phyloP scores from a whole-genome alignment of 1,139 yeast species.

The Sugiyamaella pinicola region DNA sequence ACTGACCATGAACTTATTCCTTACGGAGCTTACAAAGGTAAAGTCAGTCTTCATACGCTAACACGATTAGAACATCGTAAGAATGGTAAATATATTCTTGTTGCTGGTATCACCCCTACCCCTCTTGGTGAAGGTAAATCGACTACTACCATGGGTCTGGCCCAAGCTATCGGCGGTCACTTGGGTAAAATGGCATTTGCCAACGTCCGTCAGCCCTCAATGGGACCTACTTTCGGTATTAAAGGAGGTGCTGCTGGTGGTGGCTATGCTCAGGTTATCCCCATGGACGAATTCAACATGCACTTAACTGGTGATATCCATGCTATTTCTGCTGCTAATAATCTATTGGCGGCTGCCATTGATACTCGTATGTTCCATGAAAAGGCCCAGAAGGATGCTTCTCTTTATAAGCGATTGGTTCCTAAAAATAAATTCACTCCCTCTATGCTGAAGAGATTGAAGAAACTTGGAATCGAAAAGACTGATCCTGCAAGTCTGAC shows the following conservation, averaged over 20 bases:
- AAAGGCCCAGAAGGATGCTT: constrained; percentile 85
- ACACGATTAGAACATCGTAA: constrained; percentile 68
- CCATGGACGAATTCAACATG: constrained; percentile 99
- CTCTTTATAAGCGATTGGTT: constrained; percentile 82
- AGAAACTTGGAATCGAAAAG: constrained; percentile 77
- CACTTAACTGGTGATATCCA: constrained; percentile 98
- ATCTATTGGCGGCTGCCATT: constrained; percentile 93
- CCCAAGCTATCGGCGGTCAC: constrained; percentile 95
- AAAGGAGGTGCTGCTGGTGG: constrained; percentile 99
- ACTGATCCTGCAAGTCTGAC: constrained; percentile 66
- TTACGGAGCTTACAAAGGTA: constrained; percentile 90
- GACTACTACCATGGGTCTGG: constrained; percentile 94
- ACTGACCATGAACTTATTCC: constrained; percentile 83
- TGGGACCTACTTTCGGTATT: constrained; percentile 99
- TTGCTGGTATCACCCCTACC: constrained; percentile 97
- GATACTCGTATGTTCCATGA: constrained; percentile 99
- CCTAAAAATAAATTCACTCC: constrained; percentile 85
- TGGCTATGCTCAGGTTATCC: constrained; percentile 97
- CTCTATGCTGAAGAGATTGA: constrained; percentile 76
- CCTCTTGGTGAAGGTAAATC: constrained; percentile 99
- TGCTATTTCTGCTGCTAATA: constrained; percentile 95
- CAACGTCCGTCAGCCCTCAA: constrained; percentile 95
- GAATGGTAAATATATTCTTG: constrained; percentile 88
- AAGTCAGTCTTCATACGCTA: constrained; percentile 65
- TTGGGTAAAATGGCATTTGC: constrained; percentile 86